A percentile compares a stretch with the other conserved stretches of the same genome.
Conservation (phyloP, 345 rosid species). For the Leavenworthia alabamica region DNA sequence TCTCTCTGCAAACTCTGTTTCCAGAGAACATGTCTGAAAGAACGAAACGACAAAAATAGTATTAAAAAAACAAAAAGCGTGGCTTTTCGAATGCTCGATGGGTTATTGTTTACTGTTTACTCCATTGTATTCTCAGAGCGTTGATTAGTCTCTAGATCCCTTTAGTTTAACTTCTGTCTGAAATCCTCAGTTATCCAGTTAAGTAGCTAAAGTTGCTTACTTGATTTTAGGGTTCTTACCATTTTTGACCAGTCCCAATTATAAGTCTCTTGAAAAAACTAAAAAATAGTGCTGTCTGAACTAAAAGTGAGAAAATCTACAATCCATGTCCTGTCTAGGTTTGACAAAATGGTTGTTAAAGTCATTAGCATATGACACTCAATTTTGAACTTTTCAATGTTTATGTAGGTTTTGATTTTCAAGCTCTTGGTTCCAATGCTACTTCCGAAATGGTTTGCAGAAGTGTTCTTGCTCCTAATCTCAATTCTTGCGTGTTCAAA, state of each 20-base stretch:
- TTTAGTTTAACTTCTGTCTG: background rate
- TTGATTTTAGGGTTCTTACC: constrained; percentile 31
- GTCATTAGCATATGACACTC: background rate
- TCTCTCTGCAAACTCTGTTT: constrained; percentile 15
- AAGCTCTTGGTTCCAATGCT: constrained; percentile 40
- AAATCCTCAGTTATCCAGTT: background rate
- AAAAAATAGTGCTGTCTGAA: background rate
- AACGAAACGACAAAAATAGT: constrained; percentile 15
- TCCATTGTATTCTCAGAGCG: background rate
- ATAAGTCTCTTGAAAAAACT: background rate
- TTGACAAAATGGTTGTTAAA: background rate
- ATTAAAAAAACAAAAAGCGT: background rate
- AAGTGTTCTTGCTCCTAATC: constrained; percentile 38
- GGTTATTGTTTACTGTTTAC: constrained; percentile 18
- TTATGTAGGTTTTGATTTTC: constrained; percentile 16
- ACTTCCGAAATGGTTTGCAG: constrained; percentile 41
- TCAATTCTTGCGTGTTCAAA: constrained; percentile 33
- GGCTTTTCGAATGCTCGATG: constrained; percentile 32
- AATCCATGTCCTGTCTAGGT: background rate
- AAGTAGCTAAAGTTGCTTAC: constrained; percentile 3
- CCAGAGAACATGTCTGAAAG: constrained; percentile 2
- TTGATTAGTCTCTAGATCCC: background rate
- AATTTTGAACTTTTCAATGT: constrained; percentile 4
- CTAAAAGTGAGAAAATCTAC: background rate
- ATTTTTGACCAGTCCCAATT: constrained; percentile 5